Evolutionary conservation across 2,329 filamentous ascomycete species (phyloP), one percentile per base, ranked within the genome.

Genomic region (Claviceps quebecensis): DNA sequence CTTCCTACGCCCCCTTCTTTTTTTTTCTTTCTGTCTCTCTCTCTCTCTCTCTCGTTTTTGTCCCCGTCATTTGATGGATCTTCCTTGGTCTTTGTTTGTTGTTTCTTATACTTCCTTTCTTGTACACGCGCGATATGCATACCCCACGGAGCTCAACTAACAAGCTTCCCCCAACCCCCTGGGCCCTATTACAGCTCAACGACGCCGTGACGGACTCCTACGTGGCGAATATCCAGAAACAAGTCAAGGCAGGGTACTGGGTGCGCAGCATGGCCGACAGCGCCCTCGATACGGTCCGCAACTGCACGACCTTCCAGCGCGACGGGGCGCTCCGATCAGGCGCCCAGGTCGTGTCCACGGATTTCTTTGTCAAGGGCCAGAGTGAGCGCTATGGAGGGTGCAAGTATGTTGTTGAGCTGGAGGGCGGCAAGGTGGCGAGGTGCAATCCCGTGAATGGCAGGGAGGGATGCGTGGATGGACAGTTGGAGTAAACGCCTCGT

Each of bases 321-420:
- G 50, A 52, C 19, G 17, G 26, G 39, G 50, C 72, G 1, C 67
- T 73, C 41, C 53, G 61, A 45, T 74, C 71, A 45, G 73, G 72
- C 6, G 73, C 73, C 26, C 73, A 75, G 56, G 63, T 76, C 51
- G 70, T 75, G 1, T 72, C 68, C 36, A 75, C 72, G 0, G 73
- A 76, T 55, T 76, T 68, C 51, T 72, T 72, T 6, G 63, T 57
- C 1, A 71, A 69, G 55, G 72, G 73, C 0, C 69, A 72, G 70
- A 68, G 65, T 45, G 63, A 67, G 45, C 62, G 72, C 29, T 76
- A 51, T 13, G 50, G 70, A 66, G 67, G 66, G 17, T 69, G 69
- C 55, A 72, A 75, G 53, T 76, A 74, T 56, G 59, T 59, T 2
- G 56, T 57, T 41, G 50, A 56, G 45, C 13, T 65, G 26, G 53